These are phyloP conservation scores for Coelastrella sp. DNA, from an alignment of 139 green algal species.

Conservation along the genomic window DNA sequence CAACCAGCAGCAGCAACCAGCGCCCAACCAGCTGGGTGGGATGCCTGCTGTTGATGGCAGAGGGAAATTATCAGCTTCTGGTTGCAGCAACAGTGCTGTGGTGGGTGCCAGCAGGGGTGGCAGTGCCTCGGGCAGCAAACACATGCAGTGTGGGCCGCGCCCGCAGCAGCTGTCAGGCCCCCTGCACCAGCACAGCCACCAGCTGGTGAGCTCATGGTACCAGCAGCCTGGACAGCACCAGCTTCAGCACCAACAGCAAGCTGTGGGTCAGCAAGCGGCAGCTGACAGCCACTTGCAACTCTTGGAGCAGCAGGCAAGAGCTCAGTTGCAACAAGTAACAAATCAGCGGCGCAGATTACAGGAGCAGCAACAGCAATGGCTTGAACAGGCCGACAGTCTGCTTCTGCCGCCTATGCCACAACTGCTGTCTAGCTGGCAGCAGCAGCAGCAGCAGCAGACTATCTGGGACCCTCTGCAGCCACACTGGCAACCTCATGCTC, in stretches of 20 bases:
- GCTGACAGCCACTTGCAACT: background rate
- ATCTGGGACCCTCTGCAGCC: background rate
- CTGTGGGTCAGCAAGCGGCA: background rate
- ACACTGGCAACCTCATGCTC: slow-evolving; percentile 24
- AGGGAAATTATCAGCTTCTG: no score
- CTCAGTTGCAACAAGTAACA: slow-evolving; percentile 10
- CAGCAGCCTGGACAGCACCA: no score
- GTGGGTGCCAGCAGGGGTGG: no score
- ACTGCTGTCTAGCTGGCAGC: slow-evolving; percentile 14
- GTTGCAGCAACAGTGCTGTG: no score
- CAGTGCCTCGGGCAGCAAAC: no score
- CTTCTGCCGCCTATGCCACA: slow-evolving; percentile 11
- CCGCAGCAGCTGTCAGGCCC: no score
- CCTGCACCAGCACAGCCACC: no score
- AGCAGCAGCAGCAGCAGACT: slow-evolving; percentile 4
- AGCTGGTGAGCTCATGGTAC: no score
- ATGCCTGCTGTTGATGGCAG: no score
- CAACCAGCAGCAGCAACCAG: background rate
- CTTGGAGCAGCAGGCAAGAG: slow-evolving; percentile 13
- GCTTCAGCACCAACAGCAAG: background rate
- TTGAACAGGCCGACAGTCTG: background rate
- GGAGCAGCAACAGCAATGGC: slow-evolving; percentile 37
- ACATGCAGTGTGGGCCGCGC: no score
- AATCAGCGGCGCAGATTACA: background rate
- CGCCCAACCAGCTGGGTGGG: no score